Evolutionary conservation across 352 stramenopile genomes (phyloP), one percentile per base, ranked within the genome.

Genomic region (Phytophthora fragariaefolia): DNA sequence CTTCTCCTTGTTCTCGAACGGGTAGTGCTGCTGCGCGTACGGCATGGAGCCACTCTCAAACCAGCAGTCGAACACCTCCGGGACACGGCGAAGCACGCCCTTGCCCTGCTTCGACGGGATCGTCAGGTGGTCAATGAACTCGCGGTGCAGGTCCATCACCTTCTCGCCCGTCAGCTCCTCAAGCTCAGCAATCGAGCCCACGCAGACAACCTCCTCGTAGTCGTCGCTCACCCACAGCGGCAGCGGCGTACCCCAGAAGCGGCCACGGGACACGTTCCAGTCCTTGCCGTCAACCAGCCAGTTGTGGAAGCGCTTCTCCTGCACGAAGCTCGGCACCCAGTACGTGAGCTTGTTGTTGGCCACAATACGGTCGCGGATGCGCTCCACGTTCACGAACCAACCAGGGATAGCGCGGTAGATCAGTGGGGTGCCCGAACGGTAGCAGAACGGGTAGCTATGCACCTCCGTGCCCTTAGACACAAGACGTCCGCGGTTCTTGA

Each of bases 401-500:
- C 95, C 98, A 1, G 97, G 97, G 36, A 99, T 97, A 15, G 97
- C 98, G 61, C 98, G 98, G 90, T 99, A 99, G 81, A 99, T 99
- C 36, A 99, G 82, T 23, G 98, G 98, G 36, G 98, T 99, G 70
- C 99, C 98, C n/a, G 96, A 99, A 66, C 98, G 88, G 95, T 98
- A 99, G 83, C 98, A 99, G 85, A 99, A 99, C 23, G 98, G 98
- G 80, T 99, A 99, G 62, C 90, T 98, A 91, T 99, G 98, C 63
- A 97, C 89, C 52, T 99, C 94, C 56, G 91, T 96, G 71, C 94
- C 95, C 79, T 99, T 99, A 28, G 97, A 93, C 8, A 99, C 84
- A 20, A 99, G 83, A n/a, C 96, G 87, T 43, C 95, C 97, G 26
- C 84, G 83, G 2, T 82, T 87, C 81, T 99, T 99, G 15, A 99